Conservation (phyloP, 2,329 filamentous ascomycete species). For the Cladobotryum protrusum region DNA sequence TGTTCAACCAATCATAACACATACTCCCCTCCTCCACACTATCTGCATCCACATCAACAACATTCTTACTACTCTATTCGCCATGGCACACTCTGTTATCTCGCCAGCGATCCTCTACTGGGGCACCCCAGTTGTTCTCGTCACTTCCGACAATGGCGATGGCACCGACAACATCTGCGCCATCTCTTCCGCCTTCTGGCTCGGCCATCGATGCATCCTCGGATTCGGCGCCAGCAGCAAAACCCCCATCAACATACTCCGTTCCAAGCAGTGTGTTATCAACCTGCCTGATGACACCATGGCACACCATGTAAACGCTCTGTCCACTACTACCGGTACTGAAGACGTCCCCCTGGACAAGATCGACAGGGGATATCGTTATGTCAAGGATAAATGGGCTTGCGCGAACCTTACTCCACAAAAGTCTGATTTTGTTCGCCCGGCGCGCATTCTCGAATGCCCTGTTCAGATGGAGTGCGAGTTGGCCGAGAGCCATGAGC, state of each 20-base stretch:
- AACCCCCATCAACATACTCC: constrained; percentile 34
- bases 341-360: constrained; percentile 24
- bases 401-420: constrained; percentile 27
- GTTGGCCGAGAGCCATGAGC: constrained; percentile 25
- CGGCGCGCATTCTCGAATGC: constrained; percentile 32
- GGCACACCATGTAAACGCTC: constrained; percentile 27
- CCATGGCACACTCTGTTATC: constrained; percentile 19
- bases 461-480: constrained; percentile 38
- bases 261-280: constrained; percentile 36
- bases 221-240: constrained; percentile 30
- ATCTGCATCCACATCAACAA: too few relatives aligned
- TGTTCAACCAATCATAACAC: too few relatives aligned
- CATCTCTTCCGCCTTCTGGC: constrained; percentile 41
- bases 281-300: constrained; percentile 34
- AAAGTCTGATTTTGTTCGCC: constrained; percentile 27
- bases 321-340: constrained; percentile 33
- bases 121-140: constrained; percentile 35
- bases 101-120: constrained; percentile 36
- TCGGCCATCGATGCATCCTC: constrained; percentile 36
- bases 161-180: constrained; percentile 34
- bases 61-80: too few relatives aligned
- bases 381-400: constrained; percentile 34
- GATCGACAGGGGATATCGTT: constrained; percentile 25
- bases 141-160: constrained; percentile 35
- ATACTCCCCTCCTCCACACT: too few relatives aligned